Conservation (phyloP, 2,329 filamentous ascomycete species). For the Orbilia oligospora region DNA sequence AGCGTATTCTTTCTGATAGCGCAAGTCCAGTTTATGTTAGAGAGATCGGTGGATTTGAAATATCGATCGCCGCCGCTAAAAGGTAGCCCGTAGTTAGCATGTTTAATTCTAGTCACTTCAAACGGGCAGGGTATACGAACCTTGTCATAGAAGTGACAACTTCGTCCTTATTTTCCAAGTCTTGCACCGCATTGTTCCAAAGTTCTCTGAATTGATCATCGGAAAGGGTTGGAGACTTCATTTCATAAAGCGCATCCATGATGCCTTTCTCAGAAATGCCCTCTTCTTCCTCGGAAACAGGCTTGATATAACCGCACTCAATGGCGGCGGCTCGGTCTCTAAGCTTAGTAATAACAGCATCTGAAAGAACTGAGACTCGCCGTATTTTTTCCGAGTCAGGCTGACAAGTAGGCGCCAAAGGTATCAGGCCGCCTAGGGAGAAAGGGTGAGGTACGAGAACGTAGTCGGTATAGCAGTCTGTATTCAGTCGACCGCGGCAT, state of each 20-base stretch:
- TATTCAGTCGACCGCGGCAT: conserved; percentile 83
- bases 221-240: conserved; percentile 75
- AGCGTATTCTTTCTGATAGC: conserved; percentile 74
- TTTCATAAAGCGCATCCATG: conserved; percentile 89
- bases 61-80: conserved; percentile 62
- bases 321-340: conserved; percentile 87
- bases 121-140: conserved; percentile 67
- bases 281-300: conserved; percentile 74
- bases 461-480: conserved; percentile 88
- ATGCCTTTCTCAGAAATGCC: conserved; percentile 83
- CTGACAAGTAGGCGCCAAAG: conserved; percentile 91
- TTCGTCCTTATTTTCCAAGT: conserved; percentile 73
- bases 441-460: conserved; percentile 87
- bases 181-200: conserved; percentile 70
- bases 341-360: conserved; percentile 88
- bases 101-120: conserved; percentile 45
- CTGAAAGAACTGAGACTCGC: conserved; percentile 86
- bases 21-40: conserved; percentile 88
- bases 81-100: conserved; percentile 3
- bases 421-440: conserved; percentile 82
- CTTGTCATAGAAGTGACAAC: conserved; percentile 72
- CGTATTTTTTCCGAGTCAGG: conserved; percentile 93
- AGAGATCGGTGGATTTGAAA: conserved; percentile 66
- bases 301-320: conserved; percentile 82
- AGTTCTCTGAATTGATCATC: conserved; percentile 64